A percentile compares a stretch with the other conserved stretches of the same genome.
Conservation (phyloP, 306 rosid species). For the Lathyrus aphaca region DNA sequence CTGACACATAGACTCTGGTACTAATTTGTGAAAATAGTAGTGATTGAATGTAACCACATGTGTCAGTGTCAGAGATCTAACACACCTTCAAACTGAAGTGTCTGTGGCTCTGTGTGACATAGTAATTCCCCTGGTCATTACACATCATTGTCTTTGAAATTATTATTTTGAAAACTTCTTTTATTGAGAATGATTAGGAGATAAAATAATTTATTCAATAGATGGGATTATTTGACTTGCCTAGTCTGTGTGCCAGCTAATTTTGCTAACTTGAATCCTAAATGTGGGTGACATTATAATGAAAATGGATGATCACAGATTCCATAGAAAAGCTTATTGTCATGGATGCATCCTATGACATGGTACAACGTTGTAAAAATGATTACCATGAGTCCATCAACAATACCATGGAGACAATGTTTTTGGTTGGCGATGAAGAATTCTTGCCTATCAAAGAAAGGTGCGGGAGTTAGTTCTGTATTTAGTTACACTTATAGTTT, state of each 20-base stretch:
- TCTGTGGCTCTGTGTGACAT: not conserved
- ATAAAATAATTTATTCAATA: slow-evolving; percentile 4
- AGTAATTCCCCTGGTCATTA: not conserved
- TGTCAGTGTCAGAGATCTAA: not conserved
- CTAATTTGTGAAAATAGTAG: not conserved
- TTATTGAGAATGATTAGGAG: not conserved
- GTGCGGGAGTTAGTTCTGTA: slow-evolving; percentile 40
- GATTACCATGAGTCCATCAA: slow-evolving; percentile 38
- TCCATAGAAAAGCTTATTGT: slow-evolving; percentile 72
- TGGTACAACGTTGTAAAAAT: slow-evolving; percentile 69
- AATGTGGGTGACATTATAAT: not conserved
- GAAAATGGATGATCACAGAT: slow-evolving; percentile 48
- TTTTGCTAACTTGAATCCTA: not conserved
- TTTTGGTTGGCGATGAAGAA: slow-evolving; percentile 84
- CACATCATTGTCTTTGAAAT: not conserved
- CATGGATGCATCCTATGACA: slow-evolving; percentile 87
- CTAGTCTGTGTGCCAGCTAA: slow-evolving; percentile 18
- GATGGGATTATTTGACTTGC: not conserved
- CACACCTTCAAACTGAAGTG: not conserved
- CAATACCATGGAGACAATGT: slow-evolving; percentile 59
- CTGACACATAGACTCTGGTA: not conserved
- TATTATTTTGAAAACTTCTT: not conserved
- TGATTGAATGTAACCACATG: not conserved
- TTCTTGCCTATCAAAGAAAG: slow-evolving; percentile 84
- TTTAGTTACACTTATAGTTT: not conserved